Conservation (phyloP, 306 rosid species). For the Fragaria ananassa region DNA sequence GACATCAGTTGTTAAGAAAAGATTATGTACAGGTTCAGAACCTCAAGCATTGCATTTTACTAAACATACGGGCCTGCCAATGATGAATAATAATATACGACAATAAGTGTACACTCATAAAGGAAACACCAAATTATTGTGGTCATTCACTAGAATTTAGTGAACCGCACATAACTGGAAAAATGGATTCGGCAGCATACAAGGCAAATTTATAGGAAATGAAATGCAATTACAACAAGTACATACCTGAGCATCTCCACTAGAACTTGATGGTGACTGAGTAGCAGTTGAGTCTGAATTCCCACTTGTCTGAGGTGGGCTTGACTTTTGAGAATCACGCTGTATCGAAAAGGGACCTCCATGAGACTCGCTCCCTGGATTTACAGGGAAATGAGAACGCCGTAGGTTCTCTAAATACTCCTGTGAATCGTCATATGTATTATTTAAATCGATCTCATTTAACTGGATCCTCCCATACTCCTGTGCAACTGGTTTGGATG, state of each 20-base stretch:
- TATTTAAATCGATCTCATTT: constrained; percentile 59
- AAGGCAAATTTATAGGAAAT: constrained; percentile 19
- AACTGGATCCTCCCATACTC: constrained; percentile 37
- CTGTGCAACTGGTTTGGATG: constrained; percentile 27
- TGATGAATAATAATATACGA: not conserved
- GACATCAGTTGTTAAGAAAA: not conserved
- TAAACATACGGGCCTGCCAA: not conserved
- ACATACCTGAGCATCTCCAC: constrained; percentile 73
- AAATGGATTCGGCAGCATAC: not conserved
- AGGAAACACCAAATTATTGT: not conserved
- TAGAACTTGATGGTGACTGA: constrained; percentile 67
- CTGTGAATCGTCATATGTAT: constrained; percentile 39
- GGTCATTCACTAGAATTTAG: constrained; percentile 8
- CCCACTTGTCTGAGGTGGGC: constrained; percentile 60
- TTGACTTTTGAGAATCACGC: constrained; percentile 46
- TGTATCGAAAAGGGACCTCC: constrained; percentile 39
- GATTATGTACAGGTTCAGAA: not conserved
- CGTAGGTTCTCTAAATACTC: constrained; percentile 36
- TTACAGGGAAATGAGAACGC: constrained; percentile 31
- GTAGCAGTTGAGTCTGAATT: constrained; percentile 65
- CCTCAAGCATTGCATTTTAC: not conserved
- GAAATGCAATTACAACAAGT: constrained; percentile 10
- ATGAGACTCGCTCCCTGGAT: constrained; percentile 33
- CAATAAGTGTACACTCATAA: not conserved
- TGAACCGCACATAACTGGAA: constrained; percentile 16